Evolutionary conservation across 2,329 filamentous ascomycete species (phyloP).

Genomic region (Penicillium sp.): DNA sequence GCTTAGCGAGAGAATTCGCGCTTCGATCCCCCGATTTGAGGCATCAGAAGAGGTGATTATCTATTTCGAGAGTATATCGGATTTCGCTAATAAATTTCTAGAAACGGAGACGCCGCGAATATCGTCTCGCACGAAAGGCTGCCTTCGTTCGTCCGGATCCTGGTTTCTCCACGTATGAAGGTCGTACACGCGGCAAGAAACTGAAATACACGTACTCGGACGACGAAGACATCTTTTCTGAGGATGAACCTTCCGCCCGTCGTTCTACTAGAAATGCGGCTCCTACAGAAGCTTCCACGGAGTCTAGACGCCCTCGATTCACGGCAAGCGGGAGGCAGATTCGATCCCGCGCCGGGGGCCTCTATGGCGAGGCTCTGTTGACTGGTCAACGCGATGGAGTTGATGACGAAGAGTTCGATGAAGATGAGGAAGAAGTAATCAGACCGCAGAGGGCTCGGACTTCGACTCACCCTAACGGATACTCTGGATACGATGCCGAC

Average conservation of each 20-base stretch:
- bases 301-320: constrained; percentile 62
- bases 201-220: constrained; percentile 96
- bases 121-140: constrained; percentile 80
- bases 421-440: constrained; percentile 45
- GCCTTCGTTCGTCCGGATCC: constrained; percentile 84
- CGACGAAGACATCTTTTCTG: constrained; percentile 70
- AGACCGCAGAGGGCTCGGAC: constrained; percentile 41
- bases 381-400: constrained; percentile 52
- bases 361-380: constrained; percentile 57
- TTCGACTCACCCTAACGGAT: constrained; percentile 34
- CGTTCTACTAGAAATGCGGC: constrained; percentile 65
- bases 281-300: constrained; percentile 69
- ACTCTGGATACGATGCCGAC: constrained; percentile 59
- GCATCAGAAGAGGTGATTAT: constrained; percentile 77
- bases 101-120: constrained; percentile 93
- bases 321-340: constrained; percentile 90
- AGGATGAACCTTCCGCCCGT: constrained; percentile 64
- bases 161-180: constrained; percentile 92
- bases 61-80: background rate
- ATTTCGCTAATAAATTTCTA: constrained; percentile 38
- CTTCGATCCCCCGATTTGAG: constrained; percentile 85
- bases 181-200: constrained; percentile 90
- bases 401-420: constrained; percentile 36
- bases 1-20: constrained; percentile 72
- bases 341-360: constrained; percentile 52